Percentiles rank a stretch among this genome's conserved stretches.
Evolutionary conservation across 805 yeast species (phyloP).

Genomic region (Candida ortonii): DNA sequence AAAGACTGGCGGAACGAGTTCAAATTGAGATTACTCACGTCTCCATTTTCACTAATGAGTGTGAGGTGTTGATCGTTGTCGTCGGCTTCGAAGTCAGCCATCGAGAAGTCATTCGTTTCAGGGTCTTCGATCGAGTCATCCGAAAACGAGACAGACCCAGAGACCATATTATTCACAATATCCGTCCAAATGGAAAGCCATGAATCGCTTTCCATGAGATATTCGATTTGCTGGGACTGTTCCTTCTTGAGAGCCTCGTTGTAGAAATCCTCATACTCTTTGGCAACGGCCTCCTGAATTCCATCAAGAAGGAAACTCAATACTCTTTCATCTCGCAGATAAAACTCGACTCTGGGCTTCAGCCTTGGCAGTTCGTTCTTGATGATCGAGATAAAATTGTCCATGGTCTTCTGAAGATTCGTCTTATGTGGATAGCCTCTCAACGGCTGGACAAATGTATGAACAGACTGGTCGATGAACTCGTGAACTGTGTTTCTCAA

Average conservation of each 20-base stretch:
- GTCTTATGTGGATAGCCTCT: slow-evolving; percentile 16
- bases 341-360: slow-evolving; percentile 48
- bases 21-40: slow-evolving; percentile 22
- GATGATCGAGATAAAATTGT: slow-evolving; percentile 46
- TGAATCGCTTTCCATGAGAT: slow-evolving; percentile 63
- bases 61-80: slow-evolving; percentile 10
- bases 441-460: slow-evolving; percentile 48
- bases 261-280: slow-evolving; percentile 56
- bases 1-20: slow-evolving; percentile 38
- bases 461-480: slow-evolving; percentile 58
- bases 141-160: slow-evolving; percentile 15
- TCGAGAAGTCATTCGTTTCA: slow-evolving; percentile 11
- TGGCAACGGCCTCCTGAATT: slow-evolving; percentile 56
- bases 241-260: slow-evolving; percentile 28
- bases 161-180: slow-evolving; percentile 31
- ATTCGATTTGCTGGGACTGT: slow-evolving; percentile 36
- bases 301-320: slow-evolving; percentile 58
- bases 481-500: slow-evolving; percentile 67
- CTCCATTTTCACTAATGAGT: slow-evolving; percentile 22
- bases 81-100: slow-evolving; percentile 11
- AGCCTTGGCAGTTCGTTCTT: slow-evolving; percentile 55
- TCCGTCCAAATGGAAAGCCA: slow-evolving; percentile 41
- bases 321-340: slow-evolving; percentile 54
- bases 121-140: slow-evolving; percentile 13
- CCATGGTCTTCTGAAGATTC: slow-evolving; percentile 17